Evolutionary conservation across 495 filamentous ascomycete species (phyloP).

Genomic region (Xanthoparmelia taractica): DNA sequence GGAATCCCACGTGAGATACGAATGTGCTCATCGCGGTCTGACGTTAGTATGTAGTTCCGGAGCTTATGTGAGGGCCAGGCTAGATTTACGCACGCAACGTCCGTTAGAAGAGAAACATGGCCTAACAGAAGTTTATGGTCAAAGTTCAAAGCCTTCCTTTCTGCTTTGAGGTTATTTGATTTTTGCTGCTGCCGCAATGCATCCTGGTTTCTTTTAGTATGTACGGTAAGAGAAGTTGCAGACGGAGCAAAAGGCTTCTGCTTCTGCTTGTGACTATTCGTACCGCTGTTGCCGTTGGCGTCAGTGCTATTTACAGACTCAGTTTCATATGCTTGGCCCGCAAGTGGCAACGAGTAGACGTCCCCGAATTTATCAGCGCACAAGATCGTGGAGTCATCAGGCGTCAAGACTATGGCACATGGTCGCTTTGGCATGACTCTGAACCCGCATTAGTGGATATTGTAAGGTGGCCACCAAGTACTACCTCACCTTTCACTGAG

Average conservation of each 20-base stretch:
- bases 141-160: constrained; percentile 44
- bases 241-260: constrained; percentile 43
- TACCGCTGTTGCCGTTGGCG: neutral
- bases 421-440: constrained; percentile 87
- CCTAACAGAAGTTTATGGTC: constrained; percentile 71
- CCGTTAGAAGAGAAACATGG: constrained; percentile 88
- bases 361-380: constrained; percentile 93
- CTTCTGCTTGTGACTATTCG: constrained; percentile 1
- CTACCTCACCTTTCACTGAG: constrained; percentile 61
- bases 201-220: constrained; percentile 68
- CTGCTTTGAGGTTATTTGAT: constrained; percentile 36
- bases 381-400: constrained; percentile 62
- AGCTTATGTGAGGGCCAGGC: constrained; percentile 19
- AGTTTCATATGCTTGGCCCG: constrained; percentile 28
- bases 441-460: constrained; percentile 20
- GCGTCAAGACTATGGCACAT: constrained; percentile 60
- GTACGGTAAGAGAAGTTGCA: constrained; percentile 70
- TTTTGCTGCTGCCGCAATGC: constrained; percentile 66
- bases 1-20: constrained; percentile 77
- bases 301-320: constrained; percentile 8
- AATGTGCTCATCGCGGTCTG: constrained; percentile 95
- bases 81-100: constrained; percentile 47
- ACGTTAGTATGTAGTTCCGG: constrained; percentile 70
- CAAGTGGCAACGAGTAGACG: constrained; percentile 79
- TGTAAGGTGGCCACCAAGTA: neutral